Evolutionary conservation across 2,329 filamentous ascomycete species (phyloP).

Genomic region (Neonectria hederae): DNA sequence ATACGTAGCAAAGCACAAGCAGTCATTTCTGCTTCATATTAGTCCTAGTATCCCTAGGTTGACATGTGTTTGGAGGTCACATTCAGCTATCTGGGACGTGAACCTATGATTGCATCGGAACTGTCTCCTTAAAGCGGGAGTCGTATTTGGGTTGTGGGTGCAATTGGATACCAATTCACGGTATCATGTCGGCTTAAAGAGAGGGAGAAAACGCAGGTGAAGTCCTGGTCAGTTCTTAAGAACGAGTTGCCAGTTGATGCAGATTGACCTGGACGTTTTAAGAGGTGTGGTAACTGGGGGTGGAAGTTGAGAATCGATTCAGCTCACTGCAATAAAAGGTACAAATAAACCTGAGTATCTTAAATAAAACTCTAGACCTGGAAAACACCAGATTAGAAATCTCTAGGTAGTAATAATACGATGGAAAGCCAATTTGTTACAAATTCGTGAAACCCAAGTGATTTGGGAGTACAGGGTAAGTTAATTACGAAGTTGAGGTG

Average conservation of each 20-base stretch:
- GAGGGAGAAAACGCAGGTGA: not conserved
- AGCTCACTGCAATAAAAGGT: too few species aligned
- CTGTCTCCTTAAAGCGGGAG: not conserved
- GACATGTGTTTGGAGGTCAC: too few species aligned
- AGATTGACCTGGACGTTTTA: too few species aligned
- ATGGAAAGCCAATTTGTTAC: not conserved
- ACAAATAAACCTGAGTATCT: not conserved
- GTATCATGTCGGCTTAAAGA: not conserved
- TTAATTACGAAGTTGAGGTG: not conserved
- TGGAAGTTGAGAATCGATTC: too few species aligned
- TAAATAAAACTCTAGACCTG: not conserved
- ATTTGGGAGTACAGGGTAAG: conserved; percentile 5
- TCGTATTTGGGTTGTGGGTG: conserved; percentile 10
- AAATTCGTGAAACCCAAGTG: not conserved
- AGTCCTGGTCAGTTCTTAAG: conserved; percentile 1
- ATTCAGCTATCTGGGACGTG: not conserved
- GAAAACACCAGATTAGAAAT: not conserved
- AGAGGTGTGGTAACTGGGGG: too few species aligned
- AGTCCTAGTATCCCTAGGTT: too few species aligned
- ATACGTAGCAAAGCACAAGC: too few species aligned
- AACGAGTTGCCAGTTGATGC: not conserved
- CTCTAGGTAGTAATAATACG: not conserved
- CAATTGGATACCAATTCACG: conserved; percentile 8
- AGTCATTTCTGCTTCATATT: too few species aligned
- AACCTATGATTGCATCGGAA: conserved; percentile 5